Conservation (phyloP, 2,329 filamentous ascomycete species). For the Dissoconium aciculare region DNA sequence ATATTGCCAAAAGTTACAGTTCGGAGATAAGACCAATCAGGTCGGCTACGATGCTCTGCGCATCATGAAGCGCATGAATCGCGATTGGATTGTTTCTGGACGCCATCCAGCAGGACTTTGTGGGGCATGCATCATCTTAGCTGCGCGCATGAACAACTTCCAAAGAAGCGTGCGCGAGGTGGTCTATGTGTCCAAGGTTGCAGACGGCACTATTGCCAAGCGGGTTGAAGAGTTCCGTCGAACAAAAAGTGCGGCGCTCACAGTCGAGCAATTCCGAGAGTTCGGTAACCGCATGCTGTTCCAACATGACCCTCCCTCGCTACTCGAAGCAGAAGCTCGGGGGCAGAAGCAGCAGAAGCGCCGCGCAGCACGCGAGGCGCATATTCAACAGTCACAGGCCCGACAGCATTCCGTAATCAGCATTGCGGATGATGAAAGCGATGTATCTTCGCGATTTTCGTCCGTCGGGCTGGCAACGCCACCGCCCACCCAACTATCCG, state of each 20-base stretch:
- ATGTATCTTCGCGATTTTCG: slow-evolving; percentile 11
- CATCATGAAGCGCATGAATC: slow-evolving; percentile 81
- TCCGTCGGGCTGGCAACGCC: slow-evolving; percentile 10
- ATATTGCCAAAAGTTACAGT: slow-evolving; percentile 84
- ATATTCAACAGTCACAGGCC: slow-evolving; percentile 7
- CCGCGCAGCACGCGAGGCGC: slow-evolving; percentile 18
- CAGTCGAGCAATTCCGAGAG: slow-evolving; percentile 70
- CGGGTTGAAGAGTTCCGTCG: slow-evolving; percentile 83
- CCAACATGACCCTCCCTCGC: slow-evolving; percentile 67
- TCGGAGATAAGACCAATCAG: slow-evolving; percentile 63
- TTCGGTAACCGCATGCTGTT: slow-evolving; percentile 54
- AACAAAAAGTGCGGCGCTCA: slow-evolving; percentile 70
- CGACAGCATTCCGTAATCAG: slow-evolving; percentile 5
- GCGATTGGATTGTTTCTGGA: slow-evolving; percentile 94
- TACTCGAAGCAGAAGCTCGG: slow-evolving; percentile 49
- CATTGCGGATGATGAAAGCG: slow-evolving; percentile 11
- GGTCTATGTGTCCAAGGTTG: slow-evolving; percentile 96
- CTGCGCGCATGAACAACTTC: slow-evolving; percentile 96
- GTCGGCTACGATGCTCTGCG: slow-evolving; percentile 79
- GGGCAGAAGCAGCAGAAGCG: slow-evolving; percentile 23
- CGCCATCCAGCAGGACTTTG: slow-evolving; percentile 86
- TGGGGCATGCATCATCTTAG: slow-evolving; percentile 84
- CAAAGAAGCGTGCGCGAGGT: slow-evolving; percentile 83
- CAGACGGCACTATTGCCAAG: slow-evolving; percentile 80
- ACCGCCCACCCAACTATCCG: slow-evolving; percentile 2